Conservation (phyloP, 2,329 filamentous ascomycete genomes). For the Zalaria sp. region DNA sequence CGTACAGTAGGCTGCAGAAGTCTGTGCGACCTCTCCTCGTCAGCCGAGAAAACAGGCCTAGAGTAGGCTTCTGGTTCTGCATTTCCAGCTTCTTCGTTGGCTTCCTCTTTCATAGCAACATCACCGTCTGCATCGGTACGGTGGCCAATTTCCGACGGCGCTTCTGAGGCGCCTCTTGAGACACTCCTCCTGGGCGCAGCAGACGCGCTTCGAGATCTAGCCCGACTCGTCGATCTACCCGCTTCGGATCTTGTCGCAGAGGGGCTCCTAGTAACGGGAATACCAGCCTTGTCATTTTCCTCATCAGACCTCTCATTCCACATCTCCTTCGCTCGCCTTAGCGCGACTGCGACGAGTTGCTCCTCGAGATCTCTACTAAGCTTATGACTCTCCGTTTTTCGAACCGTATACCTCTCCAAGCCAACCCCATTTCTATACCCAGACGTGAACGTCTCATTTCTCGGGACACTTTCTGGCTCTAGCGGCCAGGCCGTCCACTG, state of each 20-base stretch:
- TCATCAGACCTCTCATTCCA: constrained; percentile 26
- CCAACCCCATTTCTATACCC: constrained; percentile 20
- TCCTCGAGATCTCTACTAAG: constrained; percentile 55
- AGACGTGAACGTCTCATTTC: constrained; percentile 33
- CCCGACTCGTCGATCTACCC: neutral
- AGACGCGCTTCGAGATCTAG: neutral
- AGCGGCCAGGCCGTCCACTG: constrained; percentile 82
- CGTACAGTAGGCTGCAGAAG: constrained; percentile 55
- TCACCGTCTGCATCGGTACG: neutral
- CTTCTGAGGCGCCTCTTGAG: neutral
- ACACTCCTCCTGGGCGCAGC: too few relatives aligned
- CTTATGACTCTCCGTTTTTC: constrained; percentile 30
- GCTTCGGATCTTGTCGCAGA: neutral
- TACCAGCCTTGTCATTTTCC: neutral
- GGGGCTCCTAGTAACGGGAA: neutral
- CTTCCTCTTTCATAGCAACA: constrained; percentile 1
- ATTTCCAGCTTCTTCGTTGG: constrained; percentile 1
- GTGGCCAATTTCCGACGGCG: neutral
- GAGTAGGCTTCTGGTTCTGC: constrained; percentile 11
- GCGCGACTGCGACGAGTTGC: constrained; percentile 49
- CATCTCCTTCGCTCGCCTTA: constrained; percentile 53
- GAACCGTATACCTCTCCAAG: constrained; percentile 35
- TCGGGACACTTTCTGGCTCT: constrained; percentile 45
- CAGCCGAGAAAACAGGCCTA: constrained; percentile 45
- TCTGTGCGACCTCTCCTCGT: constrained; percentile 53